These are phyloP conservation scores for Fusarium coicis DNA, from an alignment of 2,329 filamentous ascomycete genomes.

Conservation along the genomic window DNA sequence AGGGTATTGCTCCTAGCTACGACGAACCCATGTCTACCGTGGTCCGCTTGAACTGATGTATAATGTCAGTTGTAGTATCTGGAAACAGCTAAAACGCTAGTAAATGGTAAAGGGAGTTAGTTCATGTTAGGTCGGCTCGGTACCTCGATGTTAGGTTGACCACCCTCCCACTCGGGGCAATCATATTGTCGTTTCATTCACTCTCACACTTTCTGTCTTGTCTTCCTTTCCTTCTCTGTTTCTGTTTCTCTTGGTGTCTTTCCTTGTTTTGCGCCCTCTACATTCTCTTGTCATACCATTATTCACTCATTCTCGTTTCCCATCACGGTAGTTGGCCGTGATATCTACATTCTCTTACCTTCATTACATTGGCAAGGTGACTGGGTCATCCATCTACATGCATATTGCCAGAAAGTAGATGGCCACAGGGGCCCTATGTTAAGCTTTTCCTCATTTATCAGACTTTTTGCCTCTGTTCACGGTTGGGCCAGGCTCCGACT, in stretches of 20 bases:
- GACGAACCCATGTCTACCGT: constrained; percentile 30
- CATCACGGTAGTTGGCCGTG: constrained; percentile 7
- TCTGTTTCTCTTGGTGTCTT: constrained; percentile 32
- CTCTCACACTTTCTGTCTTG: constrained; percentile 30
- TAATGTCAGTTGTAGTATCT: constrained; percentile 26
- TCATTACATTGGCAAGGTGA: constrained; percentile 30
- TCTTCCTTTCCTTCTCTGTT: constrained; percentile 27
- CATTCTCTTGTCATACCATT: constrained; percentile 19
- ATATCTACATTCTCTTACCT: constrained; percentile 25
- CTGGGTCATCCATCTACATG: constrained; percentile 43
- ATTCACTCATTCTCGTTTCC: constrained; percentile 30
- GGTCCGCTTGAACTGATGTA: constrained; percentile 22
- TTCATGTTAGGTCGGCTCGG: not conserved
- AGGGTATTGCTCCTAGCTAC: constrained; percentile 45
- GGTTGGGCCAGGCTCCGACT: constrained; percentile 22
- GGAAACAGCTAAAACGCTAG: constrained; percentile 41
- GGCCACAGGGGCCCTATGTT: constrained; percentile 40
- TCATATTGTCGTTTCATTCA: constrained; percentile 37
- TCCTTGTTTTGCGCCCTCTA: constrained; percentile 32
- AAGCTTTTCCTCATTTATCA: constrained; percentile 29
- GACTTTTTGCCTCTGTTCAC: constrained; percentile 15
- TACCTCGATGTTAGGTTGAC: constrained; percentile 20
- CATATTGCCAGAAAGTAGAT: constrained; percentile 39
- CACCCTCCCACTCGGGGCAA: constrained; percentile 26
- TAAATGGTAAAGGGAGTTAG: constrained; percentile 1